A percentile compares a stretch with the other conserved stretches of the same genome.
Conservation (phyloP, 1,284 basidiomycete genomes). For the Naganishia liquefaciens region DNA sequence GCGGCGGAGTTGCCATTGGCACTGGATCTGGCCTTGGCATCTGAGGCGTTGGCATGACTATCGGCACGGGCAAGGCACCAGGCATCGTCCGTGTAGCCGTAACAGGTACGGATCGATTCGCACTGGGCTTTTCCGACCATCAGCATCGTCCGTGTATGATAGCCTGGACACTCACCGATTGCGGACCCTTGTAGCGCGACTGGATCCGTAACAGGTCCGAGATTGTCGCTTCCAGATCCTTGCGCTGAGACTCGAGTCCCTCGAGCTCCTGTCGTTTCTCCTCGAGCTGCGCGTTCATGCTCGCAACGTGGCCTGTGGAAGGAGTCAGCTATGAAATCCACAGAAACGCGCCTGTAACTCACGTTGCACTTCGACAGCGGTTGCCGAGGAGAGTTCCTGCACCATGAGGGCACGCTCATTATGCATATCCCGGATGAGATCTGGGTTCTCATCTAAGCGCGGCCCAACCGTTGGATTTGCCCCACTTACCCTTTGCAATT, state of each 20-base stretch:
- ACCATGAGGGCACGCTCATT: slow-evolving; percentile 19
- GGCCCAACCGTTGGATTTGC: background rate
- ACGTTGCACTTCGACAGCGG: slow-evolving; percentile 24
- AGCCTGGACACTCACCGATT: slow-evolving; percentile 10
- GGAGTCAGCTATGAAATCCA: background rate
- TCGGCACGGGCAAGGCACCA: slow-evolving; percentile 7
- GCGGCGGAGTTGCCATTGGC: slow-evolving; percentile 3
- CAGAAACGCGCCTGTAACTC: background rate
- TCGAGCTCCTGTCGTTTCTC: slow-evolving; percentile 21
- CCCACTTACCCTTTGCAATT: slow-evolving; percentile 8
- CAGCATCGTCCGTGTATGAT: background rate
- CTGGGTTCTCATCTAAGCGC: background rate
- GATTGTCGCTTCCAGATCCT: slow-evolving; percentile 23
- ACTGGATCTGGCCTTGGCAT: slow-evolving; percentile 1
- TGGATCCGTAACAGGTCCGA: slow-evolving; percentile 20
- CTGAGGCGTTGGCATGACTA: background rate
- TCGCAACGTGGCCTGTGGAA: slow-evolving; percentile 14
- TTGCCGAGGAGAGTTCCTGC: slow-evolving; percentile 15
- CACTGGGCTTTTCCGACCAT: background rate
- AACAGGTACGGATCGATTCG: background rate
- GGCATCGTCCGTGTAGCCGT: background rate
- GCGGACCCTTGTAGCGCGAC: slow-evolving; percentile 27
- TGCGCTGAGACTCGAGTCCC: slow-evolving; percentile 7
- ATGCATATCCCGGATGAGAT: slow-evolving; percentile 16
- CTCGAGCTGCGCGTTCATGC: slow-evolving; percentile 21